These are phyloP conservation scores for Colletotrichum simmondsii DNA, from an alignment of 2,329 filamentous ascomycete species.

Conservation along the genomic window DNA sequence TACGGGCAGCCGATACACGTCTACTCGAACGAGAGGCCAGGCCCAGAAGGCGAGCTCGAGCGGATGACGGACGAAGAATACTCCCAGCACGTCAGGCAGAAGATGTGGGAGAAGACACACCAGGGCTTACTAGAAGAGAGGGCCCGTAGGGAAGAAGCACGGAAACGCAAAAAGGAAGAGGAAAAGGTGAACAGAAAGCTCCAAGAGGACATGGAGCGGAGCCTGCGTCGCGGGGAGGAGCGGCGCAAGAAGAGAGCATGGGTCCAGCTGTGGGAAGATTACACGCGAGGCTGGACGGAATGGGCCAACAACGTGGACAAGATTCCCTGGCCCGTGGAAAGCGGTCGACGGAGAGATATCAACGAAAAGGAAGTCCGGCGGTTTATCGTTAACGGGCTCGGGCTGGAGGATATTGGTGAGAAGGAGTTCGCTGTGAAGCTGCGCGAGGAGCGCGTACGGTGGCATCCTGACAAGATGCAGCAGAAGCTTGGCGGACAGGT, in stretches of 20 bases:
- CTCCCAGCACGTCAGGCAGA: conserved; percentile 81
- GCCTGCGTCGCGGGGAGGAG: conserved; percentile 73
- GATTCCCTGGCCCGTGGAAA: conserved; percentile 79
- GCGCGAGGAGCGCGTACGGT: conserved; percentile 88
- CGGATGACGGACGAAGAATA: conserved; percentile 95
- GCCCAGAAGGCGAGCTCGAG: conserved; percentile 71
- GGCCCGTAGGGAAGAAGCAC: conserved; percentile 67
- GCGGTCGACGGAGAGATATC: conserved; percentile 67
- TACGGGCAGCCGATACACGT: conserved; percentile 94
- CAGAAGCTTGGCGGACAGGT: conserved; percentile 83
- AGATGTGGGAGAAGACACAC: conserved; percentile 97
- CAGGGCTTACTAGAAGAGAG: conserved; percentile 84
- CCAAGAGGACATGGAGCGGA: conserved; percentile 73
- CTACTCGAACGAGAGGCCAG: conserved; percentile 66
- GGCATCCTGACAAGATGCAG: conserved; percentile 99
- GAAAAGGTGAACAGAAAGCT: conserved; percentile 54
- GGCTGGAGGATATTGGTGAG: conserved; percentile 54
- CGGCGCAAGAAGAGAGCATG: conserved; percentile 66
- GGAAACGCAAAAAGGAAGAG: conserved; percentile 61
- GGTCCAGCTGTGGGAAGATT: conserved; percentile 72
- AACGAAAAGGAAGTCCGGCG: conserved; percentile 69
- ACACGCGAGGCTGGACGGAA: conserved; percentile 70
- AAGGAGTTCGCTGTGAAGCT: conserved; percentile 62
- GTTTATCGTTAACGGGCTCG: conserved; percentile 71
- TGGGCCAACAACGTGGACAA: conserved; percentile 57